Percentiles rank a stretch among this genome's conserved stretches.
phyloP scores from a whole-genome alignment of 1,284 basidiomycete species.

The Tilletia setariae region DNA sequence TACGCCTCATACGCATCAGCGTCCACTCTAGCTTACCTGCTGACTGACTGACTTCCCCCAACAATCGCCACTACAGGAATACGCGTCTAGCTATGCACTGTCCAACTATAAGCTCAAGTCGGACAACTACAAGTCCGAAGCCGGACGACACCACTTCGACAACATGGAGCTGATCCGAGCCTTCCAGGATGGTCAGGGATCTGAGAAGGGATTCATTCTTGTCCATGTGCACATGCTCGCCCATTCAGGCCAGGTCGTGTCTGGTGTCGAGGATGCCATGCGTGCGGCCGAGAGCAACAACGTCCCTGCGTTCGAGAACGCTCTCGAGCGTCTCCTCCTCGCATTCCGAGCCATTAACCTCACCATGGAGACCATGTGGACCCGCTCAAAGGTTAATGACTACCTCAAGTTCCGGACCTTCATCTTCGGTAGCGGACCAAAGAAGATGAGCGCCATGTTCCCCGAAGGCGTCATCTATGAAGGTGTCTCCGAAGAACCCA shows the following conservation, averaged over 20 bases:
- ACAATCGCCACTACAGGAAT: conserved; percentile 24
- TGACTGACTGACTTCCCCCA: no score
- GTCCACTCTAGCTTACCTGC: not conserved
- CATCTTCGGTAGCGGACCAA: conserved; percentile 45
- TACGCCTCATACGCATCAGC: not conserved
- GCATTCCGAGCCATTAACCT: conserved; percentile 44
- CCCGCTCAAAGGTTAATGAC: conserved; percentile 31
- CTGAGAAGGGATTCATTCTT: conserved; percentile 45
- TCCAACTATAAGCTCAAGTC: conserved; percentile 40
- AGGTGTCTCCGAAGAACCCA: conserved; percentile 28
- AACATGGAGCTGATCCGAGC: conserved; percentile 48
- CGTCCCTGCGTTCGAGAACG: conserved; percentile 31
- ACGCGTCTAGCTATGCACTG: conserved; percentile 43
- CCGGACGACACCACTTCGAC: conserved; percentile 40
- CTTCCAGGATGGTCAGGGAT: conserved; percentile 43
- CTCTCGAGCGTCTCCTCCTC: conserved; percentile 29
- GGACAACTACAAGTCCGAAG: conserved; percentile 24
- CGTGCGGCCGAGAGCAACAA: conserved; percentile 32
- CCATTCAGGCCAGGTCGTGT: conserved; percentile 39
- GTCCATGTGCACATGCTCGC: conserved; percentile 49
- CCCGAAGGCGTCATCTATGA: conserved; percentile 49
- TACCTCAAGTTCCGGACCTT: conserved; percentile 50
- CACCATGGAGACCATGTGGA: conserved; percentile 52
- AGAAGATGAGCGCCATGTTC: conserved; percentile 49
- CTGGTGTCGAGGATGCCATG: conserved; percentile 40